phyloP scores from a whole-genome alignment of 176 grass and related monocot genomes.

The Guadua angustifolia region DNA sequence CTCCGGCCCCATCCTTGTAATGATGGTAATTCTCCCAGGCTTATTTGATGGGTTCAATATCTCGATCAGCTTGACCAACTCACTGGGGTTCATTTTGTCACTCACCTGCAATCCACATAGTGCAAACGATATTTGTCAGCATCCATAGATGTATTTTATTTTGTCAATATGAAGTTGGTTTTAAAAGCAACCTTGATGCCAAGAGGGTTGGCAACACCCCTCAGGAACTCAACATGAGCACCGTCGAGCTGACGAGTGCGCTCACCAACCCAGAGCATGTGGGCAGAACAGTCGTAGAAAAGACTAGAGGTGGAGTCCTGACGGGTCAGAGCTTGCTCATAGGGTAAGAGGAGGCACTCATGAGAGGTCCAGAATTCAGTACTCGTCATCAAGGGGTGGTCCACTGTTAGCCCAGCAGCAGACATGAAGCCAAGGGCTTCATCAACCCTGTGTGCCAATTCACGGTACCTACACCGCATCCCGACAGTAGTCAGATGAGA shows the following conservation, averaged over 20 bases:
- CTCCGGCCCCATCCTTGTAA: conserved; percentile 84
- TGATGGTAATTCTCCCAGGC: conserved; percentile 86
- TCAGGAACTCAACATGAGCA: conserved; percentile 91
- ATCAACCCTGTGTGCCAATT: conserved; percentile 86
- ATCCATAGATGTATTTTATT: not conserved
- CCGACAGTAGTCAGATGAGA: conserved; percentile 8
- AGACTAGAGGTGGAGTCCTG: conserved; percentile 82
- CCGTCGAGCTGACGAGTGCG: conserved; percentile 88
- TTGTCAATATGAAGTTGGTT: not conserved
- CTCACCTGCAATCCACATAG: conserved; percentile 65
- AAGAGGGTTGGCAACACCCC: conserved; percentile 81
- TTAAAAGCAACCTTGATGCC: conserved; percentile 72
- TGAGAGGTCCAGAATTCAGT: conserved; percentile 97
- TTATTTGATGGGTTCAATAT: conserved; percentile 91
- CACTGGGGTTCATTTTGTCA: conserved; percentile 85
- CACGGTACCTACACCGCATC: conserved; percentile 60
- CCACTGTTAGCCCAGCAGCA: conserved; percentile 71
- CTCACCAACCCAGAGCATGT: conserved; percentile 94
- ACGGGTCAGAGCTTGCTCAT: conserved; percentile 83
- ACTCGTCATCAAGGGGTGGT: conserved; percentile 73
- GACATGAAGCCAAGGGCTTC: conserved; percentile 89
- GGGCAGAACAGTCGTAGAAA: conserved; percentile 90
- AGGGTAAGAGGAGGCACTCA: conserved; percentile 86
- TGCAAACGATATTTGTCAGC: conserved; percentile 1
- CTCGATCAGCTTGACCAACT: conserved; percentile 86